phyloP scores from a whole-genome alignment of 176 grass and related monocot species.

The Leersia perrieri region DNA sequence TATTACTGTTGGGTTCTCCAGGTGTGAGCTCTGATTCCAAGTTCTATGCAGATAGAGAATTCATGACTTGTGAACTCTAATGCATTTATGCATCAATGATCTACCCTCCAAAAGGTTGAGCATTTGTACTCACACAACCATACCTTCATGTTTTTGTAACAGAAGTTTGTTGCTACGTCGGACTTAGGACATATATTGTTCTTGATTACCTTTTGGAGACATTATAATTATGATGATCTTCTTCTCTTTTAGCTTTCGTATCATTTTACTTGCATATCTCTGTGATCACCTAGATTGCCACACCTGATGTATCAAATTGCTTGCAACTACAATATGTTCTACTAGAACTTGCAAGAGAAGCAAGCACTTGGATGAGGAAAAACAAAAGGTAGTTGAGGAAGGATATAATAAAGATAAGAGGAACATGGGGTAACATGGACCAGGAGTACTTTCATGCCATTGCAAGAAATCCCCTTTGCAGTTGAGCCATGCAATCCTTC shows the following conservation, averaged over 20 bases:
- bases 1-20: conserved; percentile 5
- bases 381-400: conserved; percentile 27
- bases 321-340: not conserved
- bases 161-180: conserved; percentile 10
- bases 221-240: conserved; percentile 21
- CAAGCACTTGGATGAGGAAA: conserved; percentile 25
- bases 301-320: conserved; percentile 4
- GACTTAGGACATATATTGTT: conserved; percentile 20
- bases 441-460: conserved; percentile 49
- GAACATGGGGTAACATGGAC: conserved; percentile 74
- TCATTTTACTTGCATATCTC: not conserved
- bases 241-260: not conserved
- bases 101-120: conserved; percentile 37
- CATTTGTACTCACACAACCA: conserved; percentile 47
- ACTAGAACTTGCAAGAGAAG: conserved; percentile 38
- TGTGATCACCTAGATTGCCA: not conserved
- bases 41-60: conserved; percentile 23
- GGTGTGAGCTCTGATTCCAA: conserved; percentile 25
- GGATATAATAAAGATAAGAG: conserved; percentile 48
- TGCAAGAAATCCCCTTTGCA: conserved; percentile 56
- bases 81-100: conserved; percentile 43
- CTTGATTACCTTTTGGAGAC: conserved; percentile 20
- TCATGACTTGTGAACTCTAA: conserved; percentile 40
- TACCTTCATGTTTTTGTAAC: not conserved
- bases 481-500: conserved; percentile 41